Conservation (phyloP, 768 basidiomycete species). For the Kwoniella bestiolae region DNA sequence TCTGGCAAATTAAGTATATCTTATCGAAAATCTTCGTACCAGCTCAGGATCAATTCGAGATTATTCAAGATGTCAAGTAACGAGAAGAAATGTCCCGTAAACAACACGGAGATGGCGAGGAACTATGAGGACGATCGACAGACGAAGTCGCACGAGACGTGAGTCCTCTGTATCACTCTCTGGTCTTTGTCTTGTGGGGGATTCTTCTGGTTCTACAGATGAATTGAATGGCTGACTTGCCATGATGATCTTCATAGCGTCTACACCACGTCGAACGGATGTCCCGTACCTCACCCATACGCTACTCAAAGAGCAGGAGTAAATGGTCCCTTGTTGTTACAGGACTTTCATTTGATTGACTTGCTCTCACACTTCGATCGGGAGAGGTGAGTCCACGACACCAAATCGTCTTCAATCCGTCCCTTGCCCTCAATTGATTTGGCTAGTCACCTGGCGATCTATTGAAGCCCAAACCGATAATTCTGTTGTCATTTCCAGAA, state of each 20-base stretch:
- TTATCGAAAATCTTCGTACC: too few relatives aligned
- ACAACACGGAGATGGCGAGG: slow-evolving; percentile 17
- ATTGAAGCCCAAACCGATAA: not conserved
- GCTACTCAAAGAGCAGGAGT: slow-evolving; percentile 74
- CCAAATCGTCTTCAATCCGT: not conserved
- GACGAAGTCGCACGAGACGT: slow-evolving; percentile 43
- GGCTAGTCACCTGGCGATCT: not conserved
- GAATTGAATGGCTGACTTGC: too few relatives aligned
- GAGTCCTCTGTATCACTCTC: slow-evolving; percentile 1
- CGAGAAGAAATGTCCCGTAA: slow-evolving; percentile 14
- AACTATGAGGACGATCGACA: slow-evolving; percentile 44
- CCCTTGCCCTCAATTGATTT: not conserved
- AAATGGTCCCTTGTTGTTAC: slow-evolving; percentile 82
- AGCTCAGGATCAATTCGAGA: too few relatives aligned
- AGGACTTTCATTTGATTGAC: slow-evolving; percentile 75
- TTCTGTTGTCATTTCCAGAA: slow-evolving; percentile 19
- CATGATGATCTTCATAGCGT: slow-evolving; percentile 36
- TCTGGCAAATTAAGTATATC: too few relatives aligned
- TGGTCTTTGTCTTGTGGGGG: too few relatives aligned
- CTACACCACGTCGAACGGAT: slow-evolving; percentile 87
- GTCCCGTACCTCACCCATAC: slow-evolving; percentile 64
- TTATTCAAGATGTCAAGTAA: slow-evolving; percentile 19
- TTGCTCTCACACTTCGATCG: slow-evolving; percentile 74
- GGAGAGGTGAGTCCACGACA: slow-evolving; percentile 44
- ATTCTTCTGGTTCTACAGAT: too few relatives aligned